Evolutionary conservation across 1,284 basidiomycete genomes (phyloP).

Genomic region (Hemileia vastatrix): DNA sequence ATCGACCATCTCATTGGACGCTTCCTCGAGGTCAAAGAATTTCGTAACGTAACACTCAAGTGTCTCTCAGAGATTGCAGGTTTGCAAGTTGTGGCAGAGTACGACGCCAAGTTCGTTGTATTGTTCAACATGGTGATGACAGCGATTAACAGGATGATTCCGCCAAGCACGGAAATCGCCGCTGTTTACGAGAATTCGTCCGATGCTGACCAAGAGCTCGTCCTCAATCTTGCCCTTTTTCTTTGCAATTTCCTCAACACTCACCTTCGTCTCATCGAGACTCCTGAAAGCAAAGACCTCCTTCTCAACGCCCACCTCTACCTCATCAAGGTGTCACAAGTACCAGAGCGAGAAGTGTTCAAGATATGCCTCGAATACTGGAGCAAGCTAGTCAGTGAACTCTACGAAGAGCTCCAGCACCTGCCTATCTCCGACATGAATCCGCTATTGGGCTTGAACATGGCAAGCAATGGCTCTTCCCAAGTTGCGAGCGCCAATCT

Average conservation of each 20-base stretch:
- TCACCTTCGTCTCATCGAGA: conserved; percentile 76
- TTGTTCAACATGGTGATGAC: conserved; percentile 98
- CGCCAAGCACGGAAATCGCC: conserved; percentile 85
- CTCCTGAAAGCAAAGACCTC: conserved; percentile 79
- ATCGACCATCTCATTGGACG: conserved; percentile 77
- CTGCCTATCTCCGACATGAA: conserved; percentile 87
- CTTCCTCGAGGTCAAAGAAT: conserved; percentile 95
- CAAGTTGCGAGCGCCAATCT: conserved; percentile 54
- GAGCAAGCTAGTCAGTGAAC: conserved; percentile 90
- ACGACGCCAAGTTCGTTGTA: conserved; percentile 94
- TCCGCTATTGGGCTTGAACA: conserved; percentile 79
- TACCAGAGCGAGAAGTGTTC: conserved; percentile 97
- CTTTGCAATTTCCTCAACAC: conserved; percentile 83
- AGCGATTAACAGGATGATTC: conserved; percentile 87
- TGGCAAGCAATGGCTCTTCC: conserved; percentile 50
- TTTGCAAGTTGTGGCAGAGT: conserved; percentile 87
- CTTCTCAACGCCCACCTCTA: conserved; percentile 96
- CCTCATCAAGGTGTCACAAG: conserved; percentile 96
- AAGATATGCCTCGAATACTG: conserved; percentile 99
- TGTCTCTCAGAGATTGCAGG: conserved; percentile 92
- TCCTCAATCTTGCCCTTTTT: conserved; percentile 94
- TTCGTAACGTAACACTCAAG: conserved; percentile 93
- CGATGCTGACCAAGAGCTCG: conserved; percentile 91
- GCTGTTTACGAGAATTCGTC: conserved; percentile 81
- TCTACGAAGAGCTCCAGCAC: conserved; percentile 92